Evolutionary conservation across 2,329 filamentous ascomycete genomes (phyloP), one percentile per base, ranked within the genome.

Genomic region (Trichoderma arundinaceum): DNA sequence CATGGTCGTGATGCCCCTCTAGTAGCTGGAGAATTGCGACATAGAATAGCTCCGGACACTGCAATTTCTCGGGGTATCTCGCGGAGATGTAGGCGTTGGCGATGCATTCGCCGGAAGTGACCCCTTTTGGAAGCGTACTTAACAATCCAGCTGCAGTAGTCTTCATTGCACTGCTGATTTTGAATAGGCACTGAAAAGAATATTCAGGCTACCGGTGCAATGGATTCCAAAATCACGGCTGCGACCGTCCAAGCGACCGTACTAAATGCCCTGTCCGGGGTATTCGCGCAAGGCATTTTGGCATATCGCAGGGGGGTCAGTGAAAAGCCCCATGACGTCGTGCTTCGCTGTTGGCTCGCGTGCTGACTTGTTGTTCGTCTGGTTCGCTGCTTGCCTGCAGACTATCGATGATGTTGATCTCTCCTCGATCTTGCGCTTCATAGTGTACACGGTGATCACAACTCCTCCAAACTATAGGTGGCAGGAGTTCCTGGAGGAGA

Each of bases 361-460:
- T 60, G 57, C 58, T 61, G 28, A 61, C 22, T 13, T 1, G 6
- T 41, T 9, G 1, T 22, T 9, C 22, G 35, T 39, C 39, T 52
- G 15, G 4, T 48, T 17, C 22, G 17, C 13, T n/a, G 6, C 13
- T 1, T 7, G 41, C 28, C 46, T 33, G 32, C 17, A 64, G 65
- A 41, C 59, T 38, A n/a, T 64, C 22, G 53, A 64, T 33, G 52
- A 39, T 15, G 38, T 64, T 48, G 65, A 66, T 52, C 12, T 63
- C 7, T 56, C 58, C 33, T 63, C 59, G 8, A 64, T 66, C 10
- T 3, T 58, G 51, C 59, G 52, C 13, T 57, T 64, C 51, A 51
- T 64, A 8, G 60, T 66, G 5, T 66, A 66, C 10, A 66, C 65
- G 41, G 59, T 58, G 51, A 52, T 66, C 52, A 66, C 65, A 22